Conservation (phyloP, 345 rosid species). For the Raphanus sativus region DNA sequence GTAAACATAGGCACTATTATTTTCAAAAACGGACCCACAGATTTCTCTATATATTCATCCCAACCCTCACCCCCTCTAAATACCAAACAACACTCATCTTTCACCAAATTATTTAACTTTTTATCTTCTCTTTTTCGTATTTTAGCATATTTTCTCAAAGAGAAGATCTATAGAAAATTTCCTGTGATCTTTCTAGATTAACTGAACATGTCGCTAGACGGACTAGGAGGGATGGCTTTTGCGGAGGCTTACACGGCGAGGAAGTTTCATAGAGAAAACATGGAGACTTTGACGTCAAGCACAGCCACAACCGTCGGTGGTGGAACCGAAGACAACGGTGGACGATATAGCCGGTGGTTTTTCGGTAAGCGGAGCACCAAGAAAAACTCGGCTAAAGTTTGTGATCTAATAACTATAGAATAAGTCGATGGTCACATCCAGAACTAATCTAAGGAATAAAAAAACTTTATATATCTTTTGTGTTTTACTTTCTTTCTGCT, state of each 20-base stretch:
- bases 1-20: conserved; percentile 29
- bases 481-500: background rate
- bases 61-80: conserved; percentile 1
- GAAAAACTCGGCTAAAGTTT: conserved; percentile 39
- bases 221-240: conserved; percentile 34
- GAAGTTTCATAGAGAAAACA: conserved; percentile 34
- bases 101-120: conserved; percentile 8
- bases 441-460: conserved; percentile 10
- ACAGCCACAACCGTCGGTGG: conserved; percentile 13
- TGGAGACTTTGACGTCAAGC: conserved; percentile 17
- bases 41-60: conserved; percentile 32
- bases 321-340: conserved; percentile 29
- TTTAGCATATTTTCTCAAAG: background rate
- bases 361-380: conserved; percentile 29
- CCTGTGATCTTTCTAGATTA: conserved; percentile 13
- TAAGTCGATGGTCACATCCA: conserved; percentile 7
- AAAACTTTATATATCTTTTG: background rate
- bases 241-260: conserved; percentile 30
- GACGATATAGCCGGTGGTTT: conserved; percentile 30
- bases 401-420: conserved; percentile 29
- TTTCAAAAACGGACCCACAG: conserved; percentile 29
- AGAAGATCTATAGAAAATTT: background rate
- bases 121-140: conserved; percentile 14
- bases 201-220: conserved; percentile 34
- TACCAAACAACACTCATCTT: conserved; percentile 26